A percentile compares a stretch with the other conserved stretches of the same genome.
These are phyloP conservation scores for Solanum megistacrolobum DNA, from an alignment of 257 asterid genomes.

Conservation along the genomic window DNA sequence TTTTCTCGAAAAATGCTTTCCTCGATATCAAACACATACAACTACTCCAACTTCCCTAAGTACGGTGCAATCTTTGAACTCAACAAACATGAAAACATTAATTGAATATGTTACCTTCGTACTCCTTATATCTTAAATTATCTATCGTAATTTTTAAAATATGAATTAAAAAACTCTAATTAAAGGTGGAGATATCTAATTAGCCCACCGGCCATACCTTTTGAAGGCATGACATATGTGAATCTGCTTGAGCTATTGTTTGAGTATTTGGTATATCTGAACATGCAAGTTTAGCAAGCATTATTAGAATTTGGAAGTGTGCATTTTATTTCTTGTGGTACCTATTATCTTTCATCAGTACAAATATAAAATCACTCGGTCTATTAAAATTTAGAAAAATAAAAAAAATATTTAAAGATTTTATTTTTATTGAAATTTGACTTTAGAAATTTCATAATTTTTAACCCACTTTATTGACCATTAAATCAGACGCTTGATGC, in stretches of 20 bases:
- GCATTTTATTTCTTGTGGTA: not conserved
- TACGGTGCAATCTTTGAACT: not conserved
- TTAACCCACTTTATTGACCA: no score
- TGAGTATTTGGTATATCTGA: not conserved
- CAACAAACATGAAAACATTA: not conserved
- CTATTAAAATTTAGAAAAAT: not conserved
- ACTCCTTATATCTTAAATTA: not conserved
- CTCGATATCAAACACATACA: not conserved
- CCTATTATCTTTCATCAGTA: not conserved
- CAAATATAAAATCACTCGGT: no score
- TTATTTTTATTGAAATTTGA: no score
- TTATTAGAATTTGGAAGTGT: not conserved
- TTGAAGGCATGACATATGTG: not conserved
- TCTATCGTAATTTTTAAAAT: not conserved
- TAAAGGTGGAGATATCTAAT: not conserved
- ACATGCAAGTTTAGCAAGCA: not conserved
- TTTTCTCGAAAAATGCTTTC: no score
- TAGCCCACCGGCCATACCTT: not conserved
- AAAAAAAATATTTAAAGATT: no score
- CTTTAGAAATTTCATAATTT: no score
- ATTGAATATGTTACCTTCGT: not conserved
- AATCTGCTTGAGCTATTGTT: not conserved
- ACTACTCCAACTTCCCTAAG: not conserved
- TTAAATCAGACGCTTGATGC: not conserved
- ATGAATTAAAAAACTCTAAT: not conserved